A percentile compares a stretch with the other conserved stretches of the same genome.
phyloP scores from a whole-genome alignment of 2,329 filamentous ascomycete species.

The Colletotrichum sp. region DNA sequence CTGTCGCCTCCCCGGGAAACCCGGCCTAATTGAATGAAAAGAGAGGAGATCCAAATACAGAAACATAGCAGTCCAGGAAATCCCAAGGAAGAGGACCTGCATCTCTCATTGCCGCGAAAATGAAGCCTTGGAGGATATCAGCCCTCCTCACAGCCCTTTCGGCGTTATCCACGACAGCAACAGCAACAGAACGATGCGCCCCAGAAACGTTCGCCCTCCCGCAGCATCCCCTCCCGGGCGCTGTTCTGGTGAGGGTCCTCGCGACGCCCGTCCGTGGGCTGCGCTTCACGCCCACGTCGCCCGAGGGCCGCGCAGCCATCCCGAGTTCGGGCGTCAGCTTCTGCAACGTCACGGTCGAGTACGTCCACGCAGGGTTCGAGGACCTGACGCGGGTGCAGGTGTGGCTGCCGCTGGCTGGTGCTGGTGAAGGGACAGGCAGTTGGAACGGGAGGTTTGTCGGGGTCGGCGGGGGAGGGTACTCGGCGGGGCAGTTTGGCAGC shows the following conservation, averaged over 20 bases:
- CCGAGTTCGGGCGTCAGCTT: conserved; percentile 22
- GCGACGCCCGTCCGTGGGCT: conserved; percentile 1
- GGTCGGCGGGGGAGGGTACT: conserved; percentile 34
- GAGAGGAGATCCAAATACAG: not conserved
- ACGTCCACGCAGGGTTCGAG: conserved; percentile 27
- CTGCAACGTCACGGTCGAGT: conserved; percentile 29
- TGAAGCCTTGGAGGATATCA: not conserved
- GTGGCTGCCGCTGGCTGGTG: conserved; percentile 25
- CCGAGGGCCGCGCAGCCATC: conserved; percentile 18
- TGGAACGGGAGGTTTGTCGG: conserved; percentile 36
- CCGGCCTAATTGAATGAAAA: not conserved
- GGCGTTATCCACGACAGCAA: not conserved
- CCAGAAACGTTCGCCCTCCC: not conserved
- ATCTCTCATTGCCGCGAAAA: not conserved
- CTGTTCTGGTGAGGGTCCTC: not conserved
- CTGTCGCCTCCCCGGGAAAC: not conserved
- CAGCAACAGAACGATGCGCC: not conserved
- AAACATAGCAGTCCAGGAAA: not conserved
- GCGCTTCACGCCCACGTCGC: not conserved
- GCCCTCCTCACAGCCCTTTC: not conserved
- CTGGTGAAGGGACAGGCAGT: not conserved
- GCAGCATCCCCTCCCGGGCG: not conserved
- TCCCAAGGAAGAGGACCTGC: fast-evolving
- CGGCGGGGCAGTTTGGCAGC: conserved; percentile 26
- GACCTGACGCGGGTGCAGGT: conserved; percentile 30